Evolutionary conservation across 352 stramenopile species (phyloP), one percentile per base, ranked within the genome.

Genomic region (Phytopythium litorale): DNA sequence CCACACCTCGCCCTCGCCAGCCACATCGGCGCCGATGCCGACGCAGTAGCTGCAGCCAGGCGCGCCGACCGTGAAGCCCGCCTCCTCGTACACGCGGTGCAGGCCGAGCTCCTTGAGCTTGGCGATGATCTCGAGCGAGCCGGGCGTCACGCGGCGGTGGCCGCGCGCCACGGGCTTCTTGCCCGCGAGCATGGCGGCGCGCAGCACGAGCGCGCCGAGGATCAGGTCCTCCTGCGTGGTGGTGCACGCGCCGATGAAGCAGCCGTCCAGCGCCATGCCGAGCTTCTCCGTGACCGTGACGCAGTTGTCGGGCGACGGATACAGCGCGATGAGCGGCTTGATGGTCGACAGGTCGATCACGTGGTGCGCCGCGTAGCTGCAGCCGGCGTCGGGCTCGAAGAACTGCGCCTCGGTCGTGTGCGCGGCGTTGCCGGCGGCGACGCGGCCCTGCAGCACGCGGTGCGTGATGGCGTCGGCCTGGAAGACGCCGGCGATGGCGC

Each of bases 211-310:
- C 3, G 84, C 84, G 7, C 80, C 82, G 0, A 93, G 76, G 46
- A 93, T 90, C 66, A 93, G 54, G 35, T 93, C 84, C 63, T 93
- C 84, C 67, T 93, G 79, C 2, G 84, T 90, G 7, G 84, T 93
- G 1, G 84, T 93, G 55, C 84, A 93, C 3, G 84, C 84, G 35
- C 84, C 84, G 56, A 93, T 93, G 69, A 93, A 93, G 68, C 82
- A 91, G 35, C 84, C 84, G 54, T 93, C 82, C 2, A 93, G 77
- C 58, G 76, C 67, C 84, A 93, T 93, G 40, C 79, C 81, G 16
- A 88, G 42, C 65, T 90, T 88, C 65, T 90, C 81, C 5, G 65
- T 57, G 21, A 92, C 80, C 9, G 73, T 65, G 16, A 90, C 83
- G 50, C 83, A 92, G 73, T 93, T 93, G 64, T 93, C 84, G 1